Base-by-base conservation (phyloP, 2,329 filamentous ascomycete genomes). In the Talaromyces verruculosus region DNA sequence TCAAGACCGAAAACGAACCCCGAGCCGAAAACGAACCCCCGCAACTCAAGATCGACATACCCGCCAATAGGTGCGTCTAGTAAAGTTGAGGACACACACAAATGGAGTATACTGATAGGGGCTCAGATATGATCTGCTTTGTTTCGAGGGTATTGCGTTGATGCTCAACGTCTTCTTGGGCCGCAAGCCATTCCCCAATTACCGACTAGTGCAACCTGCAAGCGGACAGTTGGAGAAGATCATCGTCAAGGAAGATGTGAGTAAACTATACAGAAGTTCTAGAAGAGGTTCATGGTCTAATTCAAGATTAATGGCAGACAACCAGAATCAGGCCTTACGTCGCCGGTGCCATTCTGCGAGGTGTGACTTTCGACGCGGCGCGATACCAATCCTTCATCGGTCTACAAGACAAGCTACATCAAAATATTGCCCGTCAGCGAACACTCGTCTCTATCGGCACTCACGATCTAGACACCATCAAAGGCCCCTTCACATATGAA, bases 361-460 rank as follows among this genome's bases (percentile, higher is more conserved):
- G 93, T 77, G 86, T 99, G 83, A 92, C 89, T 74, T 98, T 99
- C 84, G 93, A 91, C 72, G 86, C 95, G 82, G 91, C 89, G 71
- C 87, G 91, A 71, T 99, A 99, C 79, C 92, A 96, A 72, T 97
- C 93, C 75, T 99, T 99, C 90, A 99, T 99, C 77, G 87, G 90
- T 65, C 86, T 99, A 58, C 95, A 99, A 82, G 96, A 99, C 82
- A 99, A 99, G 83, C 87, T 99, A 58, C 95, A 99, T 82, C 91
- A 94, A 78, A 99, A 99, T 76, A 83, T 99, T 70, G 96, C 95
- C 59, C 88, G 95, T 68, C 91, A 98, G 79, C 85, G 95, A 73
- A 97, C 94, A 0, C 82, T 99, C 57, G 94, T 97, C n/a, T 91
- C 94, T 25, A 97, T 99, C 75, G 95, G 95, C 72, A 99, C 95